Evolutionary conservation across 2,329 filamentous ascomycete species (phyloP).

Genomic region (Daldinia sp.): DNA sequence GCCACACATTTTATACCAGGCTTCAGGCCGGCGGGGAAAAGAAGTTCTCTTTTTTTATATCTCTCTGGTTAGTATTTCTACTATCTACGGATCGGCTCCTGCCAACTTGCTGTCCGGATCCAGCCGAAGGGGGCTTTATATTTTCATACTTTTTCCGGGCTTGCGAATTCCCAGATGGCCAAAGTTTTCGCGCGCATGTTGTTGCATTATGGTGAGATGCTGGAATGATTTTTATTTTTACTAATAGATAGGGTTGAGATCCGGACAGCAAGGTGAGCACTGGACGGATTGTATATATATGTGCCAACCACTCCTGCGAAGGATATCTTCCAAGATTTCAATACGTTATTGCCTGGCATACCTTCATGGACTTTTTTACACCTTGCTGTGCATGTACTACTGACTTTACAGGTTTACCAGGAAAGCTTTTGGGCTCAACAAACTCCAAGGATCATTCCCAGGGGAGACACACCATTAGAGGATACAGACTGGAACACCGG

Average conservation of each 20-base stretch:
- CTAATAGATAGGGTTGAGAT: constrained; percentile 56
- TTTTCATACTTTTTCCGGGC: constrained; percentile 47
- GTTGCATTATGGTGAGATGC: constrained; percentile 48
- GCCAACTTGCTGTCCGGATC: constrained; percentile 58
- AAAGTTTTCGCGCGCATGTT: constrained; percentile 45
- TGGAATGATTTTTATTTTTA: constrained; percentile 46
- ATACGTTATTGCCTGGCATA: constrained; percentile 44
- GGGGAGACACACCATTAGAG: constrained; percentile 23
- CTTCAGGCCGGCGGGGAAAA: constrained; percentile 50
- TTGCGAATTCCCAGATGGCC: constrained; percentile 48
- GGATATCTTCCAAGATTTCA: constrained; percentile 50
- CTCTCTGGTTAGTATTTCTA: constrained; percentile 44
- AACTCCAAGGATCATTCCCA: constrained; percentile 21
- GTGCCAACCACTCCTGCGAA: constrained; percentile 58
- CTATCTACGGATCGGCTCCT: constrained; percentile 49
- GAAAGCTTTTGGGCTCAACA: constrained; percentile 19
- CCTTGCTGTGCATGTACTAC: constrained; percentile 37
- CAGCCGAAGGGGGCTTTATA: constrained; percentile 50
- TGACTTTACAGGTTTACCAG: constrained; percentile 29
- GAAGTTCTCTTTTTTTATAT: constrained; percentile 44
- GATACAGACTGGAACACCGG: constrained; percentile 29
- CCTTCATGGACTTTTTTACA: constrained; percentile 32
- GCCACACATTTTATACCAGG: constrained; percentile 48
- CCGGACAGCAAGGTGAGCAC: constrained; percentile 67
- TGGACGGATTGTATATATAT: constrained; percentile 65